Percentiles rank a stretch among this genome's conserved stretches.
Conservation (phyloP, 2,329 filamentous ascomycete species). For the Neonectria faginata region DNA sequence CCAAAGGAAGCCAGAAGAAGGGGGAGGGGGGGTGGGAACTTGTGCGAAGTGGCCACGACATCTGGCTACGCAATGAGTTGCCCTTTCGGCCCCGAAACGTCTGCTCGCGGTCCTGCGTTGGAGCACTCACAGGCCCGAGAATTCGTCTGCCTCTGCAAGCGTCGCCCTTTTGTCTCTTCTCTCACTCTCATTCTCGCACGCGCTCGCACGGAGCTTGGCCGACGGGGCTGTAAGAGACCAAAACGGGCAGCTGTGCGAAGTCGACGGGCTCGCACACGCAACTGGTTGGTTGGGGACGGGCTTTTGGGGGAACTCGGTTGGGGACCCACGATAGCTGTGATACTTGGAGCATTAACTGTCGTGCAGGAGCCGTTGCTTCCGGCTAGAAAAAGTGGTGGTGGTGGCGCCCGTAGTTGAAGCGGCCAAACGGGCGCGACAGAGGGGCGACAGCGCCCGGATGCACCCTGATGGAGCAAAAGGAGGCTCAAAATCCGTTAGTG, state of each 20-base stretch:
- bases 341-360: constrained; percentile 35
- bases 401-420: neutral
- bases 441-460: neutral
- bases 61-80: constrained; percentile 36
- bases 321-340: constrained; percentile 37
- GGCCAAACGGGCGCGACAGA: neutral
- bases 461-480: neutral
- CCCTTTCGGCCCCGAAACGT: constrained; percentile 27
- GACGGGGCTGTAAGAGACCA: constrained; percentile 31
- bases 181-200: neutral
- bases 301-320: constrained; percentile 27
- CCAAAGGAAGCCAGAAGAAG: constrained; percentile 21
- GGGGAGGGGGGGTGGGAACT: constrained; percentile 2
- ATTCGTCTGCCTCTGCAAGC: constrained; percentile 38
- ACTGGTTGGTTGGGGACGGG: constrained; percentile 10
- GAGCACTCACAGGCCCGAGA: constrained; percentile 36
- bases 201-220: constrained; percentile 31
- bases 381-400: neutral
- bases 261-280: too few species aligned
- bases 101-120: constrained; percentile 21
- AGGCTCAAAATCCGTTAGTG: constrained; percentile 31
- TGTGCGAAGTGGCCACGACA: constrained; percentile 38
- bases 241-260: constrained; percentile 32
- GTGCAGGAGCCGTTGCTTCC: constrained; percentile 26
- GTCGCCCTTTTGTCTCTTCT: constrained; percentile 15